These are phyloP conservation scores for Paxillus ammoniavirescens DNA, from an alignment of 768 basidiomycete species.

Conservation along the genomic window DNA sequence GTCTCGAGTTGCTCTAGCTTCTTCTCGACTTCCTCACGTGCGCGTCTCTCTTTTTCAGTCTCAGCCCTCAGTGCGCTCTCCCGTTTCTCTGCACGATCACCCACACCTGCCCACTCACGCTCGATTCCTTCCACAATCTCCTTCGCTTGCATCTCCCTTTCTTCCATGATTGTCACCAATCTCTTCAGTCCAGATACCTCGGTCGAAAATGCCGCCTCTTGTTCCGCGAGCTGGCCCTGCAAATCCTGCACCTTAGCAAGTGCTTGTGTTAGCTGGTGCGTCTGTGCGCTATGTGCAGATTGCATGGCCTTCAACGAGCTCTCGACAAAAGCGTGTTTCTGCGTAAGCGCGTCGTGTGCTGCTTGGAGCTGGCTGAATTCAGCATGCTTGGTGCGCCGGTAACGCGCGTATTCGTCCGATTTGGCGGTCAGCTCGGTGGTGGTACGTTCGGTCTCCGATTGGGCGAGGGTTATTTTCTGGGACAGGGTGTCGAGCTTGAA, in stretches of 20 bases:
- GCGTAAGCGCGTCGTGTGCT: constrained; percentile 68
- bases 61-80: constrained; percentile 69
- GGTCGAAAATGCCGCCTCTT: constrained; percentile 77
- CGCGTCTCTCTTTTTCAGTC: constrained; percentile 65
- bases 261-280: constrained; percentile 75
- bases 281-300: constrained; percentile 65
- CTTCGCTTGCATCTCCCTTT: constrained; percentile 82
- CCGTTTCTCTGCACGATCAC: constrained; percentile 64
- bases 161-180: constrained; percentile 82
- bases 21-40: constrained; percentile 70
- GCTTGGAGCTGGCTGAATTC: constrained; percentile 76
- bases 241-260: constrained; percentile 73
- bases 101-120: constrained; percentile 74
- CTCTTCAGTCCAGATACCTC: constrained; percentile 75
- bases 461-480: constrained; percentile 77
- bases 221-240: constrained; percentile 76
- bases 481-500: constrained; percentile 84
- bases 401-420: constrained; percentile 80
- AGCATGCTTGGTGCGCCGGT: constrained; percentile 77
- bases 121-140: constrained; percentile 81
- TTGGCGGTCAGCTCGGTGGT: constrained; percentile 67
- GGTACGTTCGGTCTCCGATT: constrained; percentile 72
- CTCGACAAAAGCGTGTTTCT: constrained; percentile 64
- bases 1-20: constrained; percentile 68
- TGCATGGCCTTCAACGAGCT: constrained; percentile 72